phyloP scores from a whole-genome alignment of 495 filamentous ascomycete genomes.

The Penicillium lividum region DNA sequence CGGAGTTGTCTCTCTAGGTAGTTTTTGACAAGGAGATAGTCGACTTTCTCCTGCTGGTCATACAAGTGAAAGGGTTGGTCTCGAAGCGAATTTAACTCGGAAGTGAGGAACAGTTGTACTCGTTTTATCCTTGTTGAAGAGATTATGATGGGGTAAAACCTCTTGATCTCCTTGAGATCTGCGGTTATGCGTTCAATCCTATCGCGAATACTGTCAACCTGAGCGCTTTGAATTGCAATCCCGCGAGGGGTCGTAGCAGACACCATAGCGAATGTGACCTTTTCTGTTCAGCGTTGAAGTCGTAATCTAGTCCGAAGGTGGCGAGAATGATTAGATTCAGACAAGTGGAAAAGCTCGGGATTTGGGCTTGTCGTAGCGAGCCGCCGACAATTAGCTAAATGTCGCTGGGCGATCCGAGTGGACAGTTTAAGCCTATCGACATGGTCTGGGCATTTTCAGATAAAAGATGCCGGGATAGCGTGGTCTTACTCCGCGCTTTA shows the following conservation, averaged over 20 bases:
- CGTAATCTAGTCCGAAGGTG: background rate
- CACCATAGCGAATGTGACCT: constrained; percentile 2
- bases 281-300: background rate
- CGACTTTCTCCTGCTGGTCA: constrained; percentile 42
- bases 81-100: constrained; percentile 13
- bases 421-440: background rate
- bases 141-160: constrained; percentile 15
- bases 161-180: constrained; percentile 22
- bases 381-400: constrained; percentile 8
- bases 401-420: constrained; percentile 19
- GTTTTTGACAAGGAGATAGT: constrained; percentile 45
- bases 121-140: constrained; percentile 11
- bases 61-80: constrained; percentile 29
- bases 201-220: constrained; percentile 11
- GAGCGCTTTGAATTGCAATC: constrained; percentile 9
- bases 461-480: background rate
- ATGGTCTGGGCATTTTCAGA: background rate
- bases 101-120: constrained; percentile 10
- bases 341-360: background rate
- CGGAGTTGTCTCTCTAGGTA: constrained; percentile 35
- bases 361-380: constrained; percentile 5
- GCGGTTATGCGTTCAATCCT: constrained; percentile 21
- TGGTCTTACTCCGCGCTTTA: constrained; percentile 23
- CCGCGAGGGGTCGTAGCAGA: background rate
- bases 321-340: background rate